phyloP scores from a whole-genome alignment of 225 moss, liverwort and hornwort species.

The Marchantia polymorpha region DNA sequence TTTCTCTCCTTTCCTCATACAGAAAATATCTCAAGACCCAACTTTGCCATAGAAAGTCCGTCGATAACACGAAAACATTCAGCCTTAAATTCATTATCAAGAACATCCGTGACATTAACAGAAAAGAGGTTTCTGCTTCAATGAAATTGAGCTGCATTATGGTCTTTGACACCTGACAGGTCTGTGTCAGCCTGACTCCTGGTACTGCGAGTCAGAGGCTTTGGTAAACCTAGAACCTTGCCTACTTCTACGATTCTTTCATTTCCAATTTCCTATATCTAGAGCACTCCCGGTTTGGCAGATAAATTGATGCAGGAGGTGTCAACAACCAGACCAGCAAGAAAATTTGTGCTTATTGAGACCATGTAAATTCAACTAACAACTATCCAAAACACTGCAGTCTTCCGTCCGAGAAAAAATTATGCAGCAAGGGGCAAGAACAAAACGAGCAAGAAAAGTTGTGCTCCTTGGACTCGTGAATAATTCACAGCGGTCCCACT shows the following conservation, averaged over 20 bases:
- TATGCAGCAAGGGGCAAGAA: too few relatives aligned
- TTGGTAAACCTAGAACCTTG: background rate
- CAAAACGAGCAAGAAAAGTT: too few relatives aligned
- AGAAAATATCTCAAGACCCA: background rate
- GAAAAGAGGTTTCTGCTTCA: background rate
- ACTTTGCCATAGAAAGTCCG: background rate
- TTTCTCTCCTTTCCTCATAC: background rate
- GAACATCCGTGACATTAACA: background rate
- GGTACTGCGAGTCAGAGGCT: background rate
- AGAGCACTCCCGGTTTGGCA: background rate
- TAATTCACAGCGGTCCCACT: background rate
- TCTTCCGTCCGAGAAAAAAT: too few relatives aligned
- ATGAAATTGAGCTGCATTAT: background rate
- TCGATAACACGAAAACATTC: background rate
- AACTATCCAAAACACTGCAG: background rate
- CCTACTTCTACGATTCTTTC: background rate
- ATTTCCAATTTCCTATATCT: background rate
- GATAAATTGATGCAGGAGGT: background rate
- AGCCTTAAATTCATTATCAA: background rate
- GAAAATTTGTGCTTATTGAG: background rate
- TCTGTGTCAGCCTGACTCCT: background rate
- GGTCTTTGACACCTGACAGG: background rate
- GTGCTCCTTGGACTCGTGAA: too few relatives aligned
- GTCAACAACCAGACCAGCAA: background rate
- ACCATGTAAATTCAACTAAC: background rate